Evolutionary conservation across 1,284 basidiomycete species (phyloP).

Genomic region (Ceratobasidium sp.): DNA sequence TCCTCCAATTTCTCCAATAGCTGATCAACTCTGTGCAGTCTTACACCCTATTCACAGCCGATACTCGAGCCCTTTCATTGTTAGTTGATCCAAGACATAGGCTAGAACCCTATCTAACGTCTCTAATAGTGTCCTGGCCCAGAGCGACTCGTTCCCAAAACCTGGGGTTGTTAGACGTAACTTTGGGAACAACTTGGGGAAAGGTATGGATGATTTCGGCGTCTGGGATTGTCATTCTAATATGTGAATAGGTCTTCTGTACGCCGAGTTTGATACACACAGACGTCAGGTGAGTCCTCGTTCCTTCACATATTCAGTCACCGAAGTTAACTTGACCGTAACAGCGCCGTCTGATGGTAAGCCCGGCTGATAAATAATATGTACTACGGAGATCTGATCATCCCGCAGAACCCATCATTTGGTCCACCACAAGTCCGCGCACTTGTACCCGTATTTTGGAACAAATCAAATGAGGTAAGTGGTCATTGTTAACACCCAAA

Average conservation of each 20-base stretch:
- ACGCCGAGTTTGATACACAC: constrained; percentile 45
- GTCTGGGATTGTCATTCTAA: background rate
- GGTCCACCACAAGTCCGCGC: constrained; percentile 42
- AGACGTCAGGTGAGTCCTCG: constrained; percentile 47
- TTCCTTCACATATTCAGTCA: background rate
- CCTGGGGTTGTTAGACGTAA: constrained; percentile 16
- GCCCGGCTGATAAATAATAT: background rate
- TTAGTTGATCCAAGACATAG: background rate
- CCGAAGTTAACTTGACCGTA: constrained; percentile 11
- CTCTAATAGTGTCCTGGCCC: background rate
- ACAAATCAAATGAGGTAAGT: constrained; percentile 42
- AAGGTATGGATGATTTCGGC: constrained; percentile 11
- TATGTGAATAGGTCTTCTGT: constrained; percentile 24
- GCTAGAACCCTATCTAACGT: background rate
- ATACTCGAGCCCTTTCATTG: constrained; percentile 36
- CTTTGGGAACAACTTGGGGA: constrained; percentile 1
- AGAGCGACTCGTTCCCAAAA: constrained; percentile 23
- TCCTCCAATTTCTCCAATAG: background rate
- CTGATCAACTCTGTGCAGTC: constrained; percentile 15
- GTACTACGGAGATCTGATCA: background rate
- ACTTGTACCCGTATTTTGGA: constrained; percentile 43
- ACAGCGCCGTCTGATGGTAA: constrained; percentile 35
- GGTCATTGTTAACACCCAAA: background rate
- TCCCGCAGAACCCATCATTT: constrained; percentile 47
- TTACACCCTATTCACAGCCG: constrained; percentile 15